These are phyloP conservation scores for Parasarocladium wereldwijsianum DNA, from an alignment of 2,329 filamentous ascomycete genomes.

Conservation along the genomic window DNA sequence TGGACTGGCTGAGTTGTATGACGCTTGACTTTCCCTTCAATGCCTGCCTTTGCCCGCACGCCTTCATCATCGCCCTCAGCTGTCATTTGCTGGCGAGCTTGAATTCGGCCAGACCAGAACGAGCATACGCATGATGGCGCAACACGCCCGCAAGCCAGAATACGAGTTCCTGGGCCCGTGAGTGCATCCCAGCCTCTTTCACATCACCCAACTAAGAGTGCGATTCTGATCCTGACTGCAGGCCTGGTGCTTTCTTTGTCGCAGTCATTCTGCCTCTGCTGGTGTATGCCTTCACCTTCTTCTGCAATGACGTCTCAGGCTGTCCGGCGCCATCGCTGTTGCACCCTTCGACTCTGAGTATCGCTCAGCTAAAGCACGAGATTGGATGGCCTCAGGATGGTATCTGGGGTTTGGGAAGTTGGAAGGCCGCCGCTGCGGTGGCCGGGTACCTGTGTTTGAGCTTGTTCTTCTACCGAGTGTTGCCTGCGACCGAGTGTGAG, in stretches of 20 bases:
- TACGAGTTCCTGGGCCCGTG: conserved; percentile 40
- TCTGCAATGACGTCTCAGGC: conserved; percentile 85
- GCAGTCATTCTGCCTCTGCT: conserved; percentile 68
- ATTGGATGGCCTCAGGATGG: conserved; percentile 69
- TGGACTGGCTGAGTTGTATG: too few relatives aligned
- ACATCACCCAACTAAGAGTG: neutral
- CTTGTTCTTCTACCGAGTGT: conserved; percentile 56
- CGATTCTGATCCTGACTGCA: conserved; percentile 19
- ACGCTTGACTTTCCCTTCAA: too few relatives aligned
- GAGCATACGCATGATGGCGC: too few relatives aligned
- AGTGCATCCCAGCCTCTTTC: conserved; percentile 9
- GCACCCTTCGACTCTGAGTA: conserved; percentile 53
- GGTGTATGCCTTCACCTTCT: conserved; percentile 66
- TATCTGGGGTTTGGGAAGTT: conserved; percentile 53
- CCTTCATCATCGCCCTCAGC: too few relatives aligned
- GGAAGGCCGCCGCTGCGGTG: conserved; percentile 52
- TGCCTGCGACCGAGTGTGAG: conserved; percentile 59
- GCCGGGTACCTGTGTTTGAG: conserved; percentile 68
- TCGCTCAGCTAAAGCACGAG: conserved; percentile 62
- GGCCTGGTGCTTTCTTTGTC: conserved; percentile 62
- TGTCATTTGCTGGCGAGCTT: too few relatives aligned
- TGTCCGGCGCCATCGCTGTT: conserved; percentile 78
- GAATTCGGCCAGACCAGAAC: too few relatives aligned
- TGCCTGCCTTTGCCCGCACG: too few relatives aligned
- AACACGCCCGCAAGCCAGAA: too few relatives aligned